Evolutionary conservation across 768 basidiomycete genomes (phyloP).

Genomic region (Lactarius sp.): DNA sequence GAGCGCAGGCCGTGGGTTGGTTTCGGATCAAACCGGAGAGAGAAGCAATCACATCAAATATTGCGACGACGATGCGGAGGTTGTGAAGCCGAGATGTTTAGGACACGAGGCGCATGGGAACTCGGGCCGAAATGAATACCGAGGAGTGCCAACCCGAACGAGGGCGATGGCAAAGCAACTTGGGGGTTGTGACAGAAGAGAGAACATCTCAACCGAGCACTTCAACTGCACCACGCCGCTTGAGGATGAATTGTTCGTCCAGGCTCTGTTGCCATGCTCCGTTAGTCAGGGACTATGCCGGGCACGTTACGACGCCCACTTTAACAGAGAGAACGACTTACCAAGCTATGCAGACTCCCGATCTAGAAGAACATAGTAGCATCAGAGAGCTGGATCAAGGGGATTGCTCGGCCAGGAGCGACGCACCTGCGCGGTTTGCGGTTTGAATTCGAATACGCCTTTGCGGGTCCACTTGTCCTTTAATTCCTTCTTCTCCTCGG

Average conservation of each 20-base stretch:
- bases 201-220: not conserved
- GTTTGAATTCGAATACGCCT: not conserved
- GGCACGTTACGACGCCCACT: not conserved
- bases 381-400: not conserved
- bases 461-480: not conserved
- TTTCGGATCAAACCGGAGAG: too few relatives aligned
- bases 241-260: conserved; percentile 5
- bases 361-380: not conserved
- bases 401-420: too few relatives aligned
- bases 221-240: not conserved
- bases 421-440: conserved; percentile 5
- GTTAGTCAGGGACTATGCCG: not conserved
- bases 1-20: too few relatives aligned
- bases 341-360: not conserved
- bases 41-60: too few relatives aligned
- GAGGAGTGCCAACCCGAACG: too few relatives aligned
- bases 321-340: not conserved
- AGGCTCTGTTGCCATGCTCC: not conserved
- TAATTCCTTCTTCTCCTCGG: not conserved
- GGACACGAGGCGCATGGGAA: too few relatives aligned
- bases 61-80: too few relatives aligned
- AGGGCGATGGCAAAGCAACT: too few relatives aligned
- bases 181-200: too few relatives aligned
- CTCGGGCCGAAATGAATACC: too few relatives aligned
- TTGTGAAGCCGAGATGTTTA: too few relatives aligned